Evolutionary conservation across 176 grass and related monocot species (phyloP), one percentile per base, ranked within the genome.

Genomic region (Oryza australiensis): DNA sequence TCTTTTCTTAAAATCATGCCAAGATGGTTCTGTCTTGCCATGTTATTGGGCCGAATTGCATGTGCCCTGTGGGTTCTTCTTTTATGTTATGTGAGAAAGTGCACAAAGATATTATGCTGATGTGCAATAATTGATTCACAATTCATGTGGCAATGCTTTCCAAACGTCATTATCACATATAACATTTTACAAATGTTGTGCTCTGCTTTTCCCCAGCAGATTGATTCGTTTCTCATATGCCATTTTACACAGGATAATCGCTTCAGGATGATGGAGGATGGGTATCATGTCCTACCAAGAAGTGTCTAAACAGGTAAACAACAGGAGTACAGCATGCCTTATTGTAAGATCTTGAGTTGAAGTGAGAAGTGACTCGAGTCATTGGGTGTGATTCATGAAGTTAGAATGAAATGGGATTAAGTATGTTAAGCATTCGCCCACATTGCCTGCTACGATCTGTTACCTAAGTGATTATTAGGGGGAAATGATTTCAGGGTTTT

Each of bases 241-340:
- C 18, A 66, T 72, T 66, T 80, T 49, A 41, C 26, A 64, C 87
- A 89, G 78, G 87, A 77, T 66, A 66, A 49, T 4, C 45, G 64
- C 22, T 60, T 86, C 22, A 60, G 15, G 73, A 78, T 35, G 68
- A 26, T 43, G 23, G 35, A 82, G 34, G 72, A 86, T 82, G 88
- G 77, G 65, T 72, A 65, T 57, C 69, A 86, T 74, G 33, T 43
- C 53, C 82, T 89, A 33, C 24, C 65, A 32, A 85, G 41, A 72
- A 85, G 77, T 18, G 32, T 89, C 33, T 89, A 35, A 81, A 81
- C 26, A 57, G 77, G 51, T 38, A 9, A 75, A 33, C 13, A 20
- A 27, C 35, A 26, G 37, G 30, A 69, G 75, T 55, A 0, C 27
- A 15, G 12, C 13, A 12, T 80, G 11, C 7, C 14, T 33, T 78